Evolutionary conservation across 495 filamentous ascomycete species (phyloP).

Genomic region (Melanomma pulvis-pyrius): DNA sequence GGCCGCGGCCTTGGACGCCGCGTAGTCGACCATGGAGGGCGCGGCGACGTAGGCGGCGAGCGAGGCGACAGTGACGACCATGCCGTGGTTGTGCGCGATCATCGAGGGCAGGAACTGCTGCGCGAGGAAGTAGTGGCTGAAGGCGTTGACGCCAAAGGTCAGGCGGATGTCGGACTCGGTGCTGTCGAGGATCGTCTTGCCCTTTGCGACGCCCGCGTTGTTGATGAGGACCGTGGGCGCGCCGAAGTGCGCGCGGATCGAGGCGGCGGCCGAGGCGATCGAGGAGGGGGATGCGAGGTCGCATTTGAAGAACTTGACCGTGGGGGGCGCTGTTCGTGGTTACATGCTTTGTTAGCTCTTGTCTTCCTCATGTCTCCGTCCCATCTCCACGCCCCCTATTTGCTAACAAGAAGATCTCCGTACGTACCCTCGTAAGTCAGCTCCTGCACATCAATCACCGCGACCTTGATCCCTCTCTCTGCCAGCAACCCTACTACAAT

Average conservation of each 20-base stretch:
- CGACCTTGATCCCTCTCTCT: conserved; percentile 61
- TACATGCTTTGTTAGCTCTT: not conserved
- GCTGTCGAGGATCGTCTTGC: conserved; percentile 60
- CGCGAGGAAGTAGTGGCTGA: conserved; percentile 67
- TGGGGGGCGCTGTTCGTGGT: conserved; percentile 28
- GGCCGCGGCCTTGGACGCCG: conserved; percentile 67
- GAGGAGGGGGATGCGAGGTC: conserved; percentile 33
- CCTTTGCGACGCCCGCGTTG: conserved; percentile 71
- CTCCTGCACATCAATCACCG: conserved; percentile 69
- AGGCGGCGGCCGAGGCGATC: conserved; percentile 18
- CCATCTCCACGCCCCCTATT: not conserved
- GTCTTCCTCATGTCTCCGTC: not conserved
- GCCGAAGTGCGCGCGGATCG: conserved; percentile 49
- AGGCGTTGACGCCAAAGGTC: conserved; percentile 72
- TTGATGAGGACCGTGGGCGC: conserved; percentile 72
- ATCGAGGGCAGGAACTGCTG: conserved; percentile 71
- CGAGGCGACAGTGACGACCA: conserved; percentile 72
- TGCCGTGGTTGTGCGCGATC: conserved; percentile 67
- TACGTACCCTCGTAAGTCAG: conserved; percentile 58
- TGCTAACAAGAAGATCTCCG: not conserved
- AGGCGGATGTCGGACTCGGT: conserved; percentile 60
- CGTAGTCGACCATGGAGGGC: conserved; percentile 71
- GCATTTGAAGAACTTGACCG: conserved; percentile 36
- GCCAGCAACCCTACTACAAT: conserved; percentile 63
- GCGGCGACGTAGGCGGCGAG: conserved; percentile 62